phyloP scores from a whole-genome alignment of 2,329 filamentous ascomycete species.

The Cytospora leucostoma region DNA sequence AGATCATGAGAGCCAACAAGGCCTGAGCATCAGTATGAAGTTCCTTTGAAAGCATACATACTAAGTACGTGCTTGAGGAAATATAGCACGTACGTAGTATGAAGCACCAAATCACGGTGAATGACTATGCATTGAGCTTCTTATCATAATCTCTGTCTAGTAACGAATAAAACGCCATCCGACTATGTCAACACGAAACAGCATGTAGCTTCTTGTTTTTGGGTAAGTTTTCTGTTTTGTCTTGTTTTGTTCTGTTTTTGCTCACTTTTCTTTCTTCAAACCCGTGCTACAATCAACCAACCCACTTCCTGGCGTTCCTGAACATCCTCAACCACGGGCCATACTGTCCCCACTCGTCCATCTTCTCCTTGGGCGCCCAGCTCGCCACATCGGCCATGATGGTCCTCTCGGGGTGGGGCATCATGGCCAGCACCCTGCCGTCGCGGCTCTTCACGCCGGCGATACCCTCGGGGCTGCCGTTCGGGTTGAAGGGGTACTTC shows the following conservation, averaged over 20 bases:
- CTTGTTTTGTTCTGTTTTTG: not conserved
- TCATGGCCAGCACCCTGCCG: slow-evolving; percentile 81
- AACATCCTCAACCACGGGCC: slow-evolving; percentile 88
- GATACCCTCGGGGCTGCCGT: slow-evolving; percentile 80
- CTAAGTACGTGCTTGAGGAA: not conserved
- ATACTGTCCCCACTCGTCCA: slow-evolving; percentile 73
- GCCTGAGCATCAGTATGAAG: not conserved
- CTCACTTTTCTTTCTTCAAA: not conserved
- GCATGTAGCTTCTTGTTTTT: not conserved
- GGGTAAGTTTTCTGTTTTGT: too few species aligned
- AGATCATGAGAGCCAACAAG: slow-evolving; percentile 7
- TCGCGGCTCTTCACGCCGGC: slow-evolving; percentile 77
- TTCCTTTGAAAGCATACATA: not conserved
- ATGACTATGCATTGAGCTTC: slow-evolving; percentile 2
- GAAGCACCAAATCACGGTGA: not conserved
- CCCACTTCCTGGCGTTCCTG: slow-evolving; percentile 84
- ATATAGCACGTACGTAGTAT: not conserved
- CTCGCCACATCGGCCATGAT: slow-evolving; percentile 77
- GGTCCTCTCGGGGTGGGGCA: slow-evolving; percentile 93
- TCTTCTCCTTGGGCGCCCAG: slow-evolving; percentile 62
- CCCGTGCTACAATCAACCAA: slow-evolving; percentile 52
- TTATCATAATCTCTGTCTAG: not conserved
- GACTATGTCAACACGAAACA: not conserved
- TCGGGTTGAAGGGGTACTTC: slow-evolving; percentile 84
- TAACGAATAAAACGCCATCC: not conserved